A percentile compares a stretch with the other conserved stretches of the same genome.
phyloP scores from a whole-genome alignment of 2,329 filamentous ascomycete genomes.

The Ilyonectria robusta region DNA sequence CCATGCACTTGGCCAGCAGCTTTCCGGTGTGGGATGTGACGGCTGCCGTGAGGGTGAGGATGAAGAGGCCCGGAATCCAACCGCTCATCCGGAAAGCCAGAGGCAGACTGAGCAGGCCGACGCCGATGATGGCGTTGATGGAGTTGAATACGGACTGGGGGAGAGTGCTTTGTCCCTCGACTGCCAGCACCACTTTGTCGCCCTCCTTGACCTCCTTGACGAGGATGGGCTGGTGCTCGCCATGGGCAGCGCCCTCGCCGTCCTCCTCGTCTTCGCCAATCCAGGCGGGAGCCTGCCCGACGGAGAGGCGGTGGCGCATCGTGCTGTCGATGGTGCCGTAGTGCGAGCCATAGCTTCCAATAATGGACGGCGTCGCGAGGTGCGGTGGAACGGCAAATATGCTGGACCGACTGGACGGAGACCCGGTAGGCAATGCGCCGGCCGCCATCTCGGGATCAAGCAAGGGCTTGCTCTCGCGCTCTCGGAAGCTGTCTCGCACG shows the following conservation, averaged over 20 bases:
- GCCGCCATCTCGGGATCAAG: constrained; percentile 60
- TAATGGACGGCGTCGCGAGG: constrained; percentile 77
- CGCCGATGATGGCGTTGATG: constrained; percentile 91
- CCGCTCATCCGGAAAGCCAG: constrained; percentile 90
- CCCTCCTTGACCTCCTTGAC: constrained; percentile 92
- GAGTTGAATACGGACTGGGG: constrained; percentile 98
- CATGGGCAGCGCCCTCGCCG: constrained; percentile 59
- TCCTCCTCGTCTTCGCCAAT: constrained; percentile 50
- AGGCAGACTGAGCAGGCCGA: constrained; percentile 90
- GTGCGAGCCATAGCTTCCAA: constrained; percentile 78
- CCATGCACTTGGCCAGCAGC: constrained; percentile 88
- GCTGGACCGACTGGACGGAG: constrained; percentile 52
- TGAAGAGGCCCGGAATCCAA: constrained; percentile 85
- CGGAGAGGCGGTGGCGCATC: constrained; percentile 60
- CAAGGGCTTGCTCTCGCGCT: constrained; percentile 64
- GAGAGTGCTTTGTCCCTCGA: constrained; percentile 94
- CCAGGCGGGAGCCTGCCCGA: constrained; percentile 56
- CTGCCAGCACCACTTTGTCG: constrained; percentile 85
- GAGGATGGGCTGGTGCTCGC: constrained; percentile 81
- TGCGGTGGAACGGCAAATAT: constrained; percentile 73
- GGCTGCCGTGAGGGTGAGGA: constrained; percentile 80
- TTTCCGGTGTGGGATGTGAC: constrained; percentile 90
- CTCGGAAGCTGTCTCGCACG: constrained; percentile 49
- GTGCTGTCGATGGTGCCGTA: constrained; percentile 67
- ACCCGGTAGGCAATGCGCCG: constrained; percentile 46